A percentile compares a stretch with the other conserved stretches of the same genome.
phyloP scores from a whole-genome alignment of 345 rosid genomes.

The Anastatica hierochuntica region DNA sequence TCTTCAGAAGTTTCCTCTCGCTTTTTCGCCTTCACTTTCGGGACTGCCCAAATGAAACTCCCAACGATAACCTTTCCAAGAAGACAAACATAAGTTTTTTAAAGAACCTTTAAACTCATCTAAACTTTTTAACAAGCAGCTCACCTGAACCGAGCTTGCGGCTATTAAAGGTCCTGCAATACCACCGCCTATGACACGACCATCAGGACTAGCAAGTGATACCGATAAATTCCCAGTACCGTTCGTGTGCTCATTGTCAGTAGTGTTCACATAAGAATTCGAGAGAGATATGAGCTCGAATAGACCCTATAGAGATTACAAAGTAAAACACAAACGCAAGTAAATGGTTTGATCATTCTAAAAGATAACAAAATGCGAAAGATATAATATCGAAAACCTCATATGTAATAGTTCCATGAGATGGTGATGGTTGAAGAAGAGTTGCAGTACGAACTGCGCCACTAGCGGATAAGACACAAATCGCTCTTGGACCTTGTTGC shows the following conservation, averaged over 20 bases:
- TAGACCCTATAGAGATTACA: constrained; percentile 44
- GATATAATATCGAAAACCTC: constrained; percentile 48
- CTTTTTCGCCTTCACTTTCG: constrained; percentile 56
- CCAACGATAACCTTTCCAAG: constrained; percentile 65
- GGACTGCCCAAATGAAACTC: constrained; percentile 73
- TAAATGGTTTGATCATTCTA: neutral
- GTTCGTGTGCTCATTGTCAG: constrained; percentile 36
- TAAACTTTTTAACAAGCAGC: neutral
- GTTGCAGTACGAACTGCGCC: constrained; percentile 89
- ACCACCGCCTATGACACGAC: constrained; percentile 91
- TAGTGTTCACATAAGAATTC: constrained; percentile 58
- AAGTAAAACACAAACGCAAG: neutral
- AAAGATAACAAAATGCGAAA: neutral
- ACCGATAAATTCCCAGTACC: constrained; percentile 69
- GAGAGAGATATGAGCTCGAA: constrained; percentile 90
- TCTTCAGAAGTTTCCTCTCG: constrained; percentile 38
- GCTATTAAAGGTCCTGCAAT: constrained; percentile 89
- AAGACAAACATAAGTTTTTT: constrained; percentile 1
- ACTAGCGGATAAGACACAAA: constrained; percentile 82
- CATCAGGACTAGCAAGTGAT: constrained; percentile 89
- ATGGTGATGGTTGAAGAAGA: constrained; percentile 65
- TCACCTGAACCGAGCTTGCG: constrained; percentile 81
- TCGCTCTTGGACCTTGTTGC: constrained; percentile 81
- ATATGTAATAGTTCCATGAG: constrained; percentile 73
- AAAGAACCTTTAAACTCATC: neutral